Percentiles rank a stretch among this genome's conserved stretches.
phyloP scores from a whole-genome alignment of 106 monocot species.

The Acorus calamus region DNA sequence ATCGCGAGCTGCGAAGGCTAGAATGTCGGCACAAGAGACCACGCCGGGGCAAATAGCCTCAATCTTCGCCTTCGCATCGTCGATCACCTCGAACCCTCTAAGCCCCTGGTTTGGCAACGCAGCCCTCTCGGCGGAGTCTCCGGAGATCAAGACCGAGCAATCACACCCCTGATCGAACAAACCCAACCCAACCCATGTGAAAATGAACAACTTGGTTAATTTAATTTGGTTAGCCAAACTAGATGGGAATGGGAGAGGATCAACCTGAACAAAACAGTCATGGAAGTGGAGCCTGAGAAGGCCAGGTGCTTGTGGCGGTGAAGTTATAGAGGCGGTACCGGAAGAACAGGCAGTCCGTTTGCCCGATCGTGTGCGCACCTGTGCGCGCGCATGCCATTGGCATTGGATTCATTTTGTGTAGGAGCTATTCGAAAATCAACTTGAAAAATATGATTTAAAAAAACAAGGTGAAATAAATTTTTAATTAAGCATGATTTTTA shows the following conservation, averaged over 20 bases:
- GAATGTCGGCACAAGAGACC: constrained; percentile 53
- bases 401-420: too few species aligned
- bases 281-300: too few species aligned
- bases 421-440: too few species aligned
- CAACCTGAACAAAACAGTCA: too few species aligned
- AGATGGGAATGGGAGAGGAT: too few species aligned
- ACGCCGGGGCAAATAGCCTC: constrained; percentile 42
- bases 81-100: constrained; percentile 52
- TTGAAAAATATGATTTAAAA: too few species aligned
- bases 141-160: constrained; percentile 44
- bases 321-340: constrained; percentile 57
- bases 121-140: constrained; percentile 37
- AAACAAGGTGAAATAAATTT: background rate
- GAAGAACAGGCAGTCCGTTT: constrained; percentile 46
- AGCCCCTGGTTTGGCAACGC: constrained; percentile 39
- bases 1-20: constrained; percentile 54
- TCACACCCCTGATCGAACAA: constrained; percentile 59
- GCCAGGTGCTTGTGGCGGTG: too few species aligned
- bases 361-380: constrained; percentile 60
- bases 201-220: too few species aligned
- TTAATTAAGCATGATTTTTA: background rate
- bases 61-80: constrained; percentile 44
- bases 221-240: too few species aligned
- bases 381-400: too few species aligned
- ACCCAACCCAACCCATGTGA: too few species aligned